Base-by-base conservation (phyloP, 176 grass and related monocot genomes). In the Oryza meyeriana region DNA sequence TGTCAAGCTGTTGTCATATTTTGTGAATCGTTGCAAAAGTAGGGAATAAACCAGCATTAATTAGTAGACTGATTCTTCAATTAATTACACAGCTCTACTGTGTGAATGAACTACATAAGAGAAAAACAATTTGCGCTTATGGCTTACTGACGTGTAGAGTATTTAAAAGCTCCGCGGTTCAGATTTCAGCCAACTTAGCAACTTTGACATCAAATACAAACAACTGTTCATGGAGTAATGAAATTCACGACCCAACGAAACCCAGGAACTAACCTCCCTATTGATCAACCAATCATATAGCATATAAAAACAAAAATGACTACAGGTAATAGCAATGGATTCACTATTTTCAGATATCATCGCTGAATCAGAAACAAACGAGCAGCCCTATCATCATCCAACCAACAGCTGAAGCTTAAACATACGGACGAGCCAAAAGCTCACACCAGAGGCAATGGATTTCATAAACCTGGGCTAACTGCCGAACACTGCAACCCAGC, bases 401-500 rank as follows among this genome's bases (percentile, higher is more conserved):
- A 39, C 71, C 39, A 24, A 80, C 31, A 63, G 62, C 2, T 25
- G 65, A 26, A 76, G 31, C 87, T 80, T 76, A 24, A 41, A 44
- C 42, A 72, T 27, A 11, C 48, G 57, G 42, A 64, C 11, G 30
- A 65, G 41, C 32, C 30, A 48, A 5, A 10, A 76, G 67, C 47
- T 30, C 41, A 39, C 28, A 58, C 8, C 25, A 32, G 7, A 26
- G 63, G 31, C 38, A 4, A 39, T 12, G 10, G 67, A 62, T 52
- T 32, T 57, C 2, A 10, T 29, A 71, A 85, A 81, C 59, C 78
- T 58, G 52, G 55, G 82, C 77, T 70, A 85, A 65, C 2, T 13
- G 6, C 66, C 31, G 17, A 80, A 14, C 45, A 73, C 80, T 40
- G 16, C 47, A 16, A 34, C 30, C 52, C 22, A 57, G 52, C 5